A percentile compares a stretch with the other conserved stretches of the same genome.
These are phyloP conservation scores for Coprinopsis sp. DNA, from an alignment of 768 basidiomycete species.

Conservation along the genomic window DNA sequence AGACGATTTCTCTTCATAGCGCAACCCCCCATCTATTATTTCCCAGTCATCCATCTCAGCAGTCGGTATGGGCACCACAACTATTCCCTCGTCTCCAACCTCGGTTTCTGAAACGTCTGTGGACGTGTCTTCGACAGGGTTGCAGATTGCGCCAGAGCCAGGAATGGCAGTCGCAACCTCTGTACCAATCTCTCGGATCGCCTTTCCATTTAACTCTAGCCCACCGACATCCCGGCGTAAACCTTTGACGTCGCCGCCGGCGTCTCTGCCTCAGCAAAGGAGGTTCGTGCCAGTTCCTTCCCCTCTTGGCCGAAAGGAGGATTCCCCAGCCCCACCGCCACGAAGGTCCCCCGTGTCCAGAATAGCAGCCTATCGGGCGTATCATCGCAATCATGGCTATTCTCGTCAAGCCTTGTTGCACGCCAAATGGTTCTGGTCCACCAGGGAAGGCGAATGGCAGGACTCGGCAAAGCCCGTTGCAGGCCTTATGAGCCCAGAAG, in stretches of 20 bases:
- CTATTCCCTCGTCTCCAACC: background rate
- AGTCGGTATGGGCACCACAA: too few relatives aligned
- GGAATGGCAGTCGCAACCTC: background rate
- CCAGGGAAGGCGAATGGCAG: conserved; percentile 49
- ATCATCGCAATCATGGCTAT: conserved; percentile 36
- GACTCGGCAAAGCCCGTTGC: conserved; percentile 18
- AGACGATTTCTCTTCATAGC: background rate
- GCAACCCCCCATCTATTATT: too few relatives aligned
- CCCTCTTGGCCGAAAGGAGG: background rate
- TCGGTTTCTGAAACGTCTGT: background rate
- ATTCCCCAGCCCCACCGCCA: background rate
- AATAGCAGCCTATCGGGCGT: too few relatives aligned
- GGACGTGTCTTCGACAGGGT: background rate
- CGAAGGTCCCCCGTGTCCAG: background rate
- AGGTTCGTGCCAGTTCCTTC: background rate
- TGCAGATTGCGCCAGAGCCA: background rate
- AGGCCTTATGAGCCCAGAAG: too few relatives aligned
- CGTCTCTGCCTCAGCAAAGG: background rate
- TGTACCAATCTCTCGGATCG: conserved; percentile 4
- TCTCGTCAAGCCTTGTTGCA: conserved; percentile 57
- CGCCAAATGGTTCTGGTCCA: conserved; percentile 59
- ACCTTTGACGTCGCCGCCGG: background rate
- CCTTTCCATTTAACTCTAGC: background rate
- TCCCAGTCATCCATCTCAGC: too few relatives aligned
- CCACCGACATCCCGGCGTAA: background rate